phyloP scores from a whole-genome alignment of 73 alveolate genomes.

The Stentor coeruleus region DNA sequence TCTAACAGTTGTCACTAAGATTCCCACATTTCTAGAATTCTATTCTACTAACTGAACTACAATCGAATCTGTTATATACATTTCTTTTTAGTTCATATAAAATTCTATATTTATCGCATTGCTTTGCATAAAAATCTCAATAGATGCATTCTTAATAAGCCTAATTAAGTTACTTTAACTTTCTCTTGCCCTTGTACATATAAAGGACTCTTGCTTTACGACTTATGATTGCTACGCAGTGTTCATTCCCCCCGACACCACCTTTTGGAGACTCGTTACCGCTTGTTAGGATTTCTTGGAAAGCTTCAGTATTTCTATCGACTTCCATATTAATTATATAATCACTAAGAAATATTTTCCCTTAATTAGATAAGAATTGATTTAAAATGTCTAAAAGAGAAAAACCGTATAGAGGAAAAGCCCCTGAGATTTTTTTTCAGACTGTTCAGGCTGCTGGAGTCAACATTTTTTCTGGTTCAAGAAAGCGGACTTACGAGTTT shows the following conservation, averaged over 20 bases:
- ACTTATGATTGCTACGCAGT: background rate
- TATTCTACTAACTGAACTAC: no score
- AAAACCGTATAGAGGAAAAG: slow-evolving; percentile 8
- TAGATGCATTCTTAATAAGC: no score
- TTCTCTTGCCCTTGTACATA: background rate
- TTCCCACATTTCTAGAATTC: no score
- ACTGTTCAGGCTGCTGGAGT: background rate
- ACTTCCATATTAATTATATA: background rate
- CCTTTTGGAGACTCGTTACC: slow-evolving; percentile 1
- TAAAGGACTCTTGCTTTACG: background rate
- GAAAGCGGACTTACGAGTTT: slow-evolving; percentile 22
- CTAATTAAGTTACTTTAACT: background rate
- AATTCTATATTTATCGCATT: no score
- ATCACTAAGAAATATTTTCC: no score
- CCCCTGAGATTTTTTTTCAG: slow-evolving; percentile 3
- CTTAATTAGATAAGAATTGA: no score
- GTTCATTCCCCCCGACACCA: background rate
- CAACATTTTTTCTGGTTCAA: slow-evolving; percentile 15
- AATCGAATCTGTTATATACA: no score
- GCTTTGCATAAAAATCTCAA: no score
- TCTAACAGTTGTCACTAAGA: no score
- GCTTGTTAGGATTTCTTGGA: background rate
- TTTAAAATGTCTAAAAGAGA: background rate
- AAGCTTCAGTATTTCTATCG: background rate
- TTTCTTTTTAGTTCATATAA: no score